Percentiles rank a stretch among this genome's conserved stretches.
Conservation (phyloP, 2,329 filamentous ascomycete genomes). For the Blumeria hordei region DNA sequence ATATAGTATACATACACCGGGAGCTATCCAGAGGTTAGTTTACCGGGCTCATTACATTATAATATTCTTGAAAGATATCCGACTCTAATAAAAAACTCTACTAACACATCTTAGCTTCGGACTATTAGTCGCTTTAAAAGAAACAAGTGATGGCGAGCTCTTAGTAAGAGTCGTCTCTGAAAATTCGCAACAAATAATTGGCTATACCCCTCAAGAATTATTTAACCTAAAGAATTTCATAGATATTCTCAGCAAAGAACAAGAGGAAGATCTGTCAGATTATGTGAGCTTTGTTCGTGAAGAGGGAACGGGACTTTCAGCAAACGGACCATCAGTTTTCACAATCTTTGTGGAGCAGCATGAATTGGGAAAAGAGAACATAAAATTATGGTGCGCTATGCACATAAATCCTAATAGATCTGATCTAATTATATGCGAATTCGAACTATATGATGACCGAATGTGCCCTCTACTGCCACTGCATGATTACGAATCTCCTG, state of each 20-base stretch:
- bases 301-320: conserved; percentile 48
- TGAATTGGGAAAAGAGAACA: conserved; percentile 15
- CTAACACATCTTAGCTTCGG: conserved; percentile 24
- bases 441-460: conserved; percentile 60
- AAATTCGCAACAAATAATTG: conserved; percentile 52
- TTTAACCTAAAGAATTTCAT: conserved; percentile 54
- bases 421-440: conserved; percentile 62
- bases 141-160: conserved; percentile 43
- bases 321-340: conserved; percentile 70
- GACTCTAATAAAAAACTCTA: too few relatives aligned
- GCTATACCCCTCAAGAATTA: conserved; percentile 51
- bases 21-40: conserved; percentile 46
- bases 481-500: conserved; percentile 30
- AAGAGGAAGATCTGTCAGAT: conserved; percentile 60
- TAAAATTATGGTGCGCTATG: conserved; percentile 71
- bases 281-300: conserved; percentile 75
- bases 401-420: conserved; percentile 47
- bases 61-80: too few relatives aligned
- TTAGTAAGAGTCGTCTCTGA: conserved; percentile 55
- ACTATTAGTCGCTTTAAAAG: conserved; percentile 46
- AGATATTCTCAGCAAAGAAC: conserved; percentile 66
- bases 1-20: conserved; percentile 50
- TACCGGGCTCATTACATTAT: too few relatives aligned
- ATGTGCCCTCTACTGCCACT: conserved; percentile 40
- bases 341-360: conserved; percentile 46